Percentiles rank a stretch among this genome's conserved stretches.
These are phyloP conservation scores for Priceomyces carsonii DNA, from an alignment of 805 yeast genomes.

Conservation along the genomic window DNA sequence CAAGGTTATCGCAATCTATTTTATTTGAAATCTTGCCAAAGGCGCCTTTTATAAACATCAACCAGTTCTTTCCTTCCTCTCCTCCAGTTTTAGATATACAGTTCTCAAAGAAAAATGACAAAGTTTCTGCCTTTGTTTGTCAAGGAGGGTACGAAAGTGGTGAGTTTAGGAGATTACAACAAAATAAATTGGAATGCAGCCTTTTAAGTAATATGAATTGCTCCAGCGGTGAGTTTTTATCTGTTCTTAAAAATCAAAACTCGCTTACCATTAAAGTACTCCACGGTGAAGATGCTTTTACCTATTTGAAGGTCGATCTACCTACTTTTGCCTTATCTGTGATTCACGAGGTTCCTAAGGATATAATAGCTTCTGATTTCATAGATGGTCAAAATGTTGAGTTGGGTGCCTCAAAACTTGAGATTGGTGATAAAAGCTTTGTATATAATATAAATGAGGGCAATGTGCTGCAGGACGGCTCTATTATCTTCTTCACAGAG, in stretches of 20 bases:
- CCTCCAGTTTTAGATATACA: conserved; percentile 34
- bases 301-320: too few species aligned
- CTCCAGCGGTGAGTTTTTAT: not conserved
- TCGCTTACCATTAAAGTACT: not conserved
- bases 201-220: not conserved
- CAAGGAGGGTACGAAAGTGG: conserved; percentile 40
- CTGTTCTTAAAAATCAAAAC: not conserved
- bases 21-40: conserved; percentile 24
- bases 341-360: not conserved
- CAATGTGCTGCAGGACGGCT: not conserved
- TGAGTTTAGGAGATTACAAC: conserved; percentile 20
- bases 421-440: not conserved
- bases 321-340: too few species aligned
- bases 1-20: conserved; percentile 31
- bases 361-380: not conserved
- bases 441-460: not conserved
- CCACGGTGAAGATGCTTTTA: not conserved
- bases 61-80: conserved; percentile 20
- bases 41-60: conserved; percentile 27
- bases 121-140: conserved; percentile 18
- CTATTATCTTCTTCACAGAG: not conserved
- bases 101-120: conserved; percentile 5
- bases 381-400: not conserved
- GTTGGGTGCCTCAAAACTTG: not conserved
- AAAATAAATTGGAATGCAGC: not conserved